phyloP scores from a whole-genome alignment of 2,329 filamentous ascomycete species.

The Diaporthe citri region DNA sequence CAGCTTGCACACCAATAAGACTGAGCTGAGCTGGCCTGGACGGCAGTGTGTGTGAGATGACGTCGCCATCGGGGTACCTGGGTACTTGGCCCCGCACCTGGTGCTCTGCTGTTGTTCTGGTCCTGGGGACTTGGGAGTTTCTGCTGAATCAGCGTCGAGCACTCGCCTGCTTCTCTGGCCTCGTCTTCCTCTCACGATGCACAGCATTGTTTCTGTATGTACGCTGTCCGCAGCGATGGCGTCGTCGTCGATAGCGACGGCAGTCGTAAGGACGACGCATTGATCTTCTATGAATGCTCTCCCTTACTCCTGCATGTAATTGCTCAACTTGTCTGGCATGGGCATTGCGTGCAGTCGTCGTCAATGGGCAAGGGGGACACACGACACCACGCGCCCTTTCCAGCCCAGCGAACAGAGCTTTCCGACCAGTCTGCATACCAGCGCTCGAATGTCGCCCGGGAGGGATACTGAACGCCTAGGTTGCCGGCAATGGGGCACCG shows the following conservation, averaged over 20 bases:
- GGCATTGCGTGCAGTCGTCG: not conserved
- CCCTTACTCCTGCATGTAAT: not conserved
- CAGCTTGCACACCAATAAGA: not conserved
- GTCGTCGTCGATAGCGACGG: not conserved
- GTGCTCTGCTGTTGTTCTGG: not conserved
- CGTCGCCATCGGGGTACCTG: not conserved
- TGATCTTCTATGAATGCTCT: not conserved
- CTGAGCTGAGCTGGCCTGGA: no score
- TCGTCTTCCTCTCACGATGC: not conserved
- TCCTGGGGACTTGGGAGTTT: not conserved
- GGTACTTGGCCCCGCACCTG: not conserved
- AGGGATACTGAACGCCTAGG: not conserved
- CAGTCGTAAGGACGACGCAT: not conserved
- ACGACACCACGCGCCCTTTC: not conserved
- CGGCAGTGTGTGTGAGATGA: slow-evolving; percentile 4
- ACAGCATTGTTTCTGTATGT: not conserved
- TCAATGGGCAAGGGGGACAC: not conserved
- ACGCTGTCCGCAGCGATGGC: no score
- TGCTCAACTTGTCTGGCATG: not conserved
- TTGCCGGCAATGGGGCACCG: not conserved
- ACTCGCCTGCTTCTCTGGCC: not conserved
- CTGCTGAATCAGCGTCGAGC: slow-evolving; percentile 11
- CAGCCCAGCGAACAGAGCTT: not conserved
- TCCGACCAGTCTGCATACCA: not conserved
- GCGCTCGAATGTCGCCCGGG: not conserved